Conservation (phyloP, 139 green algal species). For the Chlamydomonas urium region DNA sequence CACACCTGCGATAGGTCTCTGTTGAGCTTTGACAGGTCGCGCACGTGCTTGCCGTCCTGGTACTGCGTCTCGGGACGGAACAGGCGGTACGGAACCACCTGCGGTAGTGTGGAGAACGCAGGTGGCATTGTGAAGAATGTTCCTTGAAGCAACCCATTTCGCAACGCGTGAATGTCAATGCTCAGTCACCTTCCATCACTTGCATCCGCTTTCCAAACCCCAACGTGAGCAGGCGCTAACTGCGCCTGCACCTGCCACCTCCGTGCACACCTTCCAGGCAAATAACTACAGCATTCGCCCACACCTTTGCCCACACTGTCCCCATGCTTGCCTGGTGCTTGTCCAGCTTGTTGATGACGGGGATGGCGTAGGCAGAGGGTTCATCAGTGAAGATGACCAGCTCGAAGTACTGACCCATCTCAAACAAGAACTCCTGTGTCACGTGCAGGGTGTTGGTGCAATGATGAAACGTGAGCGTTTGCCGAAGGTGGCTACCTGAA, state of each 20-base stretch:
- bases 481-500: neutral
- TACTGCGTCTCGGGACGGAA: slow-evolving; percentile 91
- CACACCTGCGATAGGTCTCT: slow-evolving; percentile 81
- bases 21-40: slow-evolving; percentile 94
- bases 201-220: neutral
- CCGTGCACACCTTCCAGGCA: no score
- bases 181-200: neutral
- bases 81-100: slow-evolving; percentile 47
- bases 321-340: slow-evolving; percentile 11
- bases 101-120: neutral
- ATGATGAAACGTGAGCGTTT: no score
- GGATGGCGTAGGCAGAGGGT: slow-evolving; percentile 79
- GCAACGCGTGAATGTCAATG: neutral
- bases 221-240: no score
- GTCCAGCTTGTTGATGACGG: slow-evolving; percentile 91
- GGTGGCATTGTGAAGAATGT: neutral
- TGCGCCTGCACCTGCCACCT: no score
- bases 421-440: slow-evolving; percentile 80
- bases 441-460: neutral
- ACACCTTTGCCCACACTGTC: no score
- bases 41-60: slow-evolving; percentile 77
- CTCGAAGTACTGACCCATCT: slow-evolving; percentile 88
- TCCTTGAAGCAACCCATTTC: neutral
- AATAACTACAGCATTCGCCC: no score
- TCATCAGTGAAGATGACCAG: slow-evolving; percentile 92